These are phyloP conservation scores for Talaromyces rugulosus DNA, from an alignment of 2,329 filamentous ascomycete species.

Conservation along the genomic window DNA sequence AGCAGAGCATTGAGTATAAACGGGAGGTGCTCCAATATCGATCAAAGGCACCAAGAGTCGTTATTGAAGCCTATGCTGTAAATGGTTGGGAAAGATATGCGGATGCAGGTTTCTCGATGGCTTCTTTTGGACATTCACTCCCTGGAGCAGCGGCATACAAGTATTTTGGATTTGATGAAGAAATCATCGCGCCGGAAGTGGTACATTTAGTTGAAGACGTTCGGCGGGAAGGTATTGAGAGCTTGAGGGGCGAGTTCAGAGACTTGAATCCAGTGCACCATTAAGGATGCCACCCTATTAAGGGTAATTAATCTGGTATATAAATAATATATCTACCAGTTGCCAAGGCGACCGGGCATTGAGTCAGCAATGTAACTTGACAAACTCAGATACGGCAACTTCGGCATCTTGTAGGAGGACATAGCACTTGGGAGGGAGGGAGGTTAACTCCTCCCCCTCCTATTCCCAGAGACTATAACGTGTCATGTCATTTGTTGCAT, in stretches of 20 bases:
- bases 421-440: too few species aligned
- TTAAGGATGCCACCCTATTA: neutral
- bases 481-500: too few species aligned
- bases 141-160: slow-evolving; percentile 23
- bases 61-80: slow-evolving; percentile 48
- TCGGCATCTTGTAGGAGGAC: too few species aligned
- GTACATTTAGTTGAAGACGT: neutral
- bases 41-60: slow-evolving; percentile 38
- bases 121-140: slow-evolving; percentile 36
- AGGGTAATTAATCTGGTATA: neutral
- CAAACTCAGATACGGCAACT: too few species aligned
- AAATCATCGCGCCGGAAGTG: slow-evolving; percentile 1
- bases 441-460: too few species aligned
- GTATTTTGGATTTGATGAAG: slow-evolving; percentile 20
- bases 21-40: slow-evolving; percentile 38
- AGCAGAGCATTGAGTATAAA: slow-evolving; percentile 44
- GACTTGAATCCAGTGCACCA: slow-evolving; percentile 8
- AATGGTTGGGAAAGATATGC: slow-evolving; percentile 53
- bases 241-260: slow-evolving; percentile 5
- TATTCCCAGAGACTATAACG: too few species aligned
- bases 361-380: too few species aligned
- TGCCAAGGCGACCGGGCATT: too few species aligned
- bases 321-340: too few species aligned
- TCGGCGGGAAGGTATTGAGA: neutral
- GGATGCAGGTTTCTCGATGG: slow-evolving; percentile 44